Evolutionary conservation across 805 yeast species (phyloP), one percentile per base, ranked within the genome.

Genomic region (Candida glaebosa): DNA sequence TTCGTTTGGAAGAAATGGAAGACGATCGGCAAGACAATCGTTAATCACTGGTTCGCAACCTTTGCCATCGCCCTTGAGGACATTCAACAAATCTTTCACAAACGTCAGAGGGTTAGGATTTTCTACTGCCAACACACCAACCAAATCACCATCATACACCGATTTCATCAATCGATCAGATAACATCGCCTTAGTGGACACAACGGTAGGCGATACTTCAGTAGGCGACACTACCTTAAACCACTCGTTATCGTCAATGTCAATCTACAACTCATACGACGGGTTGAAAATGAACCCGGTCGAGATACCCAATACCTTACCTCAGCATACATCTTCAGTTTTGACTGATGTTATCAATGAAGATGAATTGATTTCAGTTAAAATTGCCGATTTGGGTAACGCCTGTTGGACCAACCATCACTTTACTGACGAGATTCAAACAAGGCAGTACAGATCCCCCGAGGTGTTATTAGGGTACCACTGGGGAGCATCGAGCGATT

Each of bases 401-500:
- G 84, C 86, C 3, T 81, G 86, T 58, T 80, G 82, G 79, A 63
- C 67, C 19, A 67, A 75, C 50, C 75, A 72, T 40, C 87, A 82
- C 55, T 82, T 76, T 55, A 79, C 86, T 3, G 78, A 79, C 51
- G 84, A 81, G 53, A 81, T 81, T 44, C 85, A 81, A 57, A 81
- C 87, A 2, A 59, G 87, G 43, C 86, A 81, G 51, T 81, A 81
- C 53, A 60, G 87, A 28, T 67, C 84, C 1, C 86, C 87, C 0
- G 87, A 82, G 51, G 75, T 80, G 2, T 66, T 82, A 4, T 56
- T 82, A 31, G 93, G 95, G 0, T 77, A 85, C 7, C 72, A 78
- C 24, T 93, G 99, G 99, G 99, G 99, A 1, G 89, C 96, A 39
- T 81, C 91, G 41, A 83, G 95, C 1, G 99, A 93, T 63, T 76